Conservation (phyloP, 1,139 yeast species). For the Magnusiomyces suaveolens region DNA sequence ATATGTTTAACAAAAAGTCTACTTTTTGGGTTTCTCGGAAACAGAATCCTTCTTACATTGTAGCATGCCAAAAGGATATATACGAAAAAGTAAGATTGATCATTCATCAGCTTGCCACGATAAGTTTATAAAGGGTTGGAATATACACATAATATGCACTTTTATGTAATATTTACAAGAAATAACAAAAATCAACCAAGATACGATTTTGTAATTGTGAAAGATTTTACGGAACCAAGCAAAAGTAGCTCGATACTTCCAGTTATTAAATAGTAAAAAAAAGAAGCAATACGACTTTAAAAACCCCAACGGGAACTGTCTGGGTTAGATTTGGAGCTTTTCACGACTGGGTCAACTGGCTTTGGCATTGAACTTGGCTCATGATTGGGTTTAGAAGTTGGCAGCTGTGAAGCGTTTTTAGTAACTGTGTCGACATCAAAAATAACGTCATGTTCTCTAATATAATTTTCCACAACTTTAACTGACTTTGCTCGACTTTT, state of each 20-base stretch:
- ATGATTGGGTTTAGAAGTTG: not conserved
- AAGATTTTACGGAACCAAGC: no score
- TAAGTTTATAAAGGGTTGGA: not conserved
- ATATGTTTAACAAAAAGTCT: not conserved
- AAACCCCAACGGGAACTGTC: constrained; percentile 1
- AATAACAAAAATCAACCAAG: not conserved
- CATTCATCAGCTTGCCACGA: not conserved
- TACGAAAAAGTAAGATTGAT: constrained; percentile 2
- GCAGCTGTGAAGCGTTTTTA: not conserved
- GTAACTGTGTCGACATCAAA: not conserved
- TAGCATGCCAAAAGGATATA: constrained; percentile 2
- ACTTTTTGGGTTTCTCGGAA: constrained; percentile 2
- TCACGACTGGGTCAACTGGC: not conserved
- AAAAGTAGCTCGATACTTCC: no score
- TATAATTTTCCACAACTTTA: not conserved
- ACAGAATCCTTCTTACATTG: not conserved
- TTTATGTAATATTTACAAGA: not conserved
- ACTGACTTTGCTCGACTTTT: not conserved
- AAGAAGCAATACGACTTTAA: not conserved
- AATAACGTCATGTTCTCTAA: not conserved
- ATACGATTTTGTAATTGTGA: not conserved
- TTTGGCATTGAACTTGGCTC: not conserved
- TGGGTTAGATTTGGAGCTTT: not conserved
- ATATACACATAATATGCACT: not conserved
- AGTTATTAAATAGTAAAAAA: no score